phyloP scores from a whole-genome alignment of 495 filamentous ascomycete species.

The Jackrogersella multiformis region DNA sequence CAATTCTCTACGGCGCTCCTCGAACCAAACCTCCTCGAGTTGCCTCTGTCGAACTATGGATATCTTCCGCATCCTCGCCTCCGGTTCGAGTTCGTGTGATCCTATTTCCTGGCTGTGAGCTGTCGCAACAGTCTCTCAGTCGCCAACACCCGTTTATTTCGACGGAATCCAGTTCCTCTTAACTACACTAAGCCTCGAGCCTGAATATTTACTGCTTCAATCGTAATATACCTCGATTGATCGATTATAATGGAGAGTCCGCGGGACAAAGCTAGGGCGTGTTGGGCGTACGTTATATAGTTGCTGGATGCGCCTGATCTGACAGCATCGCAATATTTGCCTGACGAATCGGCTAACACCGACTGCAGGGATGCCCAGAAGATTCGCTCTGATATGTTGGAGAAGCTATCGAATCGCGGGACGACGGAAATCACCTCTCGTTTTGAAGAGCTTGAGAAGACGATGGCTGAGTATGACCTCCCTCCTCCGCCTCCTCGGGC shows the following conservation, averaged over 20 bases:
- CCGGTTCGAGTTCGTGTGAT: constrained; percentile 48
- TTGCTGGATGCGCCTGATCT: constrained; percentile 13
- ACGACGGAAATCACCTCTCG: constrained; percentile 39
- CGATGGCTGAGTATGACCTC: constrained; percentile 44
- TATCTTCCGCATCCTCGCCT: constrained; percentile 38
- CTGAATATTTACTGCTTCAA: constrained; percentile 5
- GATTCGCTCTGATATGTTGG: constrained; percentile 41
- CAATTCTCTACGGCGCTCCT: constrained; percentile 36
- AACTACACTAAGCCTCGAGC: constrained; percentile 18
- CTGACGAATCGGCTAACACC: constrained; percentile 22
- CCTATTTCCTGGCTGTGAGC: constrained; percentile 44
- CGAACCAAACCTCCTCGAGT: constrained; percentile 12
- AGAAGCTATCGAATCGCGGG: constrained; percentile 37
- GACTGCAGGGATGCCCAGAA: constrained; percentile 45
- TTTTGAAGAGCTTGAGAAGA: constrained; percentile 45
- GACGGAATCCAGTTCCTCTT: constrained; percentile 26
- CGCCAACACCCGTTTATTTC: constrained; percentile 27
- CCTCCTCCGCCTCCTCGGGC: constrained; percentile 25
- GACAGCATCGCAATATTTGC: not conserved
- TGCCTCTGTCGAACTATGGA: constrained; percentile 45
- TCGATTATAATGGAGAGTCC: constrained; percentile 37
- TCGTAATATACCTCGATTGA: constrained; percentile 3
- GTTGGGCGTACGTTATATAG: constrained; percentile 43
- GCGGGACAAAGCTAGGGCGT: constrained; percentile 38
- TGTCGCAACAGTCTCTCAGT: constrained; percentile 40